These are phyloP conservation scores for Purshia tridentata DNA, from an alignment of 306 rosid species.

Conservation along the genomic window DNA sequence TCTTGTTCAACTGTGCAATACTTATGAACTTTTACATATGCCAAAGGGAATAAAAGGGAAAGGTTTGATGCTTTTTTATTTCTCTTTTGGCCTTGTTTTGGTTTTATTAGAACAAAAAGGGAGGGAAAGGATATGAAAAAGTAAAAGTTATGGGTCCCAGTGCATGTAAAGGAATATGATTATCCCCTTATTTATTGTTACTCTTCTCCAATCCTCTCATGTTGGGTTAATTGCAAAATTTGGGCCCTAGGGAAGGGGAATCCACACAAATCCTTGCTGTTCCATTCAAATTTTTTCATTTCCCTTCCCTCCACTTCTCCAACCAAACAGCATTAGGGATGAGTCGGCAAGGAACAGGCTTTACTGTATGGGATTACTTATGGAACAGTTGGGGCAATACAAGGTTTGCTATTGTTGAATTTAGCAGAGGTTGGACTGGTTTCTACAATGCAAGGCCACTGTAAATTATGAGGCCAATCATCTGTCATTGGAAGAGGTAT, in stretches of 20 bases:
- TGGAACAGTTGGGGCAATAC: background rate
- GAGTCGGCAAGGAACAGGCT: background rate
- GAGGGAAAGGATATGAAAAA: background rate
- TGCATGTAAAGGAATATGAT: background rate
- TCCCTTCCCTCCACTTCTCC: background rate
- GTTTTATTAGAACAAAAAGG: slow-evolving; percentile 11
- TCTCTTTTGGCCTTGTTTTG: background rate
- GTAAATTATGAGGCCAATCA: background rate
- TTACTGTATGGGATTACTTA: background rate
- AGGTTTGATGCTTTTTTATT: background rate
- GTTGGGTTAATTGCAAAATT: background rate
- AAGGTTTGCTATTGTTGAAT: background rate
- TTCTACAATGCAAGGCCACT: background rate
- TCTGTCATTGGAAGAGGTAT: background rate
- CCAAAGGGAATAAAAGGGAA: slow-evolving; percentile 8
- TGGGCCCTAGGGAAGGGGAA: background rate
- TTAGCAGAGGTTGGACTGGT: background rate
- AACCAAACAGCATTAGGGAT: slow-evolving; percentile 3
- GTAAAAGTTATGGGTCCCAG: background rate
- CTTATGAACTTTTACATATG: background rate
- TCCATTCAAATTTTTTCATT: background rate
- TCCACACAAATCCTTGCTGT: background rate
- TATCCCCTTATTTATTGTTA: background rate
- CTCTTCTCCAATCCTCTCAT: background rate
- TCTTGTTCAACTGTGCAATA: background rate